Conservation (phyloP, 2,329 filamentous ascomycete genomes). For the Tolypocladium nubicola region DNA sequence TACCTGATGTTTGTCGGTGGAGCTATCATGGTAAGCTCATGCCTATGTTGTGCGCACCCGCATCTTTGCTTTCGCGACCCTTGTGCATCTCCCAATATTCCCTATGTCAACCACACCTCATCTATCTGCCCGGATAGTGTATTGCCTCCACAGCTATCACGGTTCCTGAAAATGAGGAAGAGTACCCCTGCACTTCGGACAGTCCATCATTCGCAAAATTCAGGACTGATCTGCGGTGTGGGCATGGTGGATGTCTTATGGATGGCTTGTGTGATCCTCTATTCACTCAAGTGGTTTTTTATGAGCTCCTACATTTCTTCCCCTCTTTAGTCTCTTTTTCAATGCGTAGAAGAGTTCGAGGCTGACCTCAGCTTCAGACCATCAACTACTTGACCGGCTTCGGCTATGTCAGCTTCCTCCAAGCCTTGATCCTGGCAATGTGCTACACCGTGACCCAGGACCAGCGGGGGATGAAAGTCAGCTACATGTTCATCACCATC, state of each 20-base stretch:
- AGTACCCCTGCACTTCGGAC: conserved; percentile 56
- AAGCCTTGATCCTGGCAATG: conserved; percentile 67
- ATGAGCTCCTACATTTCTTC: conserved; percentile 46
- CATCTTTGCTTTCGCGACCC: conserved; percentile 10
- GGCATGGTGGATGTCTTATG: conserved; percentile 67
- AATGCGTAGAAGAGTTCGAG: background rate
- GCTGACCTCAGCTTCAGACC: conserved; percentile 12
- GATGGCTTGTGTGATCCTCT: conserved; percentile 55
- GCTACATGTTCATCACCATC: conserved; percentile 74
- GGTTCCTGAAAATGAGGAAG: conserved; percentile 80
- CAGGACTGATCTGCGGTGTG: conserved; percentile 53
- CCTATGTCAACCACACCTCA: conserved; percentile 29
- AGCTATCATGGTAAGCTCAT: conserved; percentile 65
- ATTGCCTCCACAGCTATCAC: conserved; percentile 56
- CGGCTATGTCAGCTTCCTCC: conserved; percentile 35
- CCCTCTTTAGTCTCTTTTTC: conserved; percentile 8
- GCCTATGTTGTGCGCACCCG: conserved; percentile 3
- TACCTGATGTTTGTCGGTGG: conserved; percentile 66
- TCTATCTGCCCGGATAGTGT: conserved; percentile 73
- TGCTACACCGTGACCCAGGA: conserved; percentile 80
- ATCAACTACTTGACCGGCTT: conserved; percentile 22
- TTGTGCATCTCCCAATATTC: conserved; percentile 6
- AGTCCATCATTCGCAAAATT: conserved; percentile 57
- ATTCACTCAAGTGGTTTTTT: conserved; percentile 50
- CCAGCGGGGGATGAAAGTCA: conserved; percentile 63